phyloP scores from a whole-genome alignment of 345 rosid species.

The Geranium brycei region DNA sequence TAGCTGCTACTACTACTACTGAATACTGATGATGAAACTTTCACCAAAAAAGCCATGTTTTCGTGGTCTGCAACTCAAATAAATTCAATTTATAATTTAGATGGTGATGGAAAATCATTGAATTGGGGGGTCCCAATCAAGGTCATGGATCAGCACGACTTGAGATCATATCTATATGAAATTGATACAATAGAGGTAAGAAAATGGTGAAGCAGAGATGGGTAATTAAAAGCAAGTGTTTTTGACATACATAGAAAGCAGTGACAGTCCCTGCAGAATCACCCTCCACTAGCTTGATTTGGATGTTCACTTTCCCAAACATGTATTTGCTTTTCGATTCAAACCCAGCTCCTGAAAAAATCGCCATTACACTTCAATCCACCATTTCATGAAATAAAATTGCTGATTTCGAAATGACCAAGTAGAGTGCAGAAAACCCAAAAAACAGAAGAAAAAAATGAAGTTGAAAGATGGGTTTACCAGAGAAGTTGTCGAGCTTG shows the following conservation, averaged over 20 bases:
- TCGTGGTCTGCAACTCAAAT: neutral
- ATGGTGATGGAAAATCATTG: constrained; percentile 1
- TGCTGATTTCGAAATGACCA: too few relatives aligned
- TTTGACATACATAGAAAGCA: constrained; percentile 71
- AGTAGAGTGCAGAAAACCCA: neutral
- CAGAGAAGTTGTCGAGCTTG: constrained; percentile 83
- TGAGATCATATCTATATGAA: neutral
- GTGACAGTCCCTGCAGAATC: constrained; percentile 99
- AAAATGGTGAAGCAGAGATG: too few relatives aligned
- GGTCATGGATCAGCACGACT: neutral
- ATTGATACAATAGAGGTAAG: neutral
- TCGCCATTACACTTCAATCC: neutral
- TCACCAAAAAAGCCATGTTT: constrained; percentile 5
- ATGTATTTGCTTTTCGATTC: constrained; percentile 74
- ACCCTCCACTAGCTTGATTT: constrained; percentile 94
- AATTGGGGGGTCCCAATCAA: neutral
- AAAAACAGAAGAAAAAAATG: neutral
- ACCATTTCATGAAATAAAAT: too few relatives aligned
- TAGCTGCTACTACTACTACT: neutral
- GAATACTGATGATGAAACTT: neutral
- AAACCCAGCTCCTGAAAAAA: constrained; percentile 77
- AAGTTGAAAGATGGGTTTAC: constrained; percentile 16
- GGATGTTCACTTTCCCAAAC: constrained; percentile 78
- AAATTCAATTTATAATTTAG: neutral
- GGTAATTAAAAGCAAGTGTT: neutral